Conservation (phyloP, 2,329 filamentous ascomycete species). For the Pseudocercospora eumusae region DNA sequence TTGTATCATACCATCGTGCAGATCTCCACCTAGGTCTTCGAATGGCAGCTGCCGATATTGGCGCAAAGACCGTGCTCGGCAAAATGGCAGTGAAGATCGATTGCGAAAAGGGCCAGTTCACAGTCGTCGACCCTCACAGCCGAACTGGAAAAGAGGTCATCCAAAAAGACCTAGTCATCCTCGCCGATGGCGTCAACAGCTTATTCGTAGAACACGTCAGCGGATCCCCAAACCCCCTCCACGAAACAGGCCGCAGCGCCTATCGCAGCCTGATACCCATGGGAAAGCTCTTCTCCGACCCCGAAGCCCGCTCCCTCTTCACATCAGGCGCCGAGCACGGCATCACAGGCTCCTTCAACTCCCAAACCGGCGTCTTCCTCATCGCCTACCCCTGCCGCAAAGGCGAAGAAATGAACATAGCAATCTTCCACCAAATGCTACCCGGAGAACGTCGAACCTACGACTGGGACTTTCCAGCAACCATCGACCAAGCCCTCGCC, state of each 20-base stretch:
- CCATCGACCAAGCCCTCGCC: conserved; percentile 15
- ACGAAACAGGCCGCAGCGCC: conserved; percentile 16
- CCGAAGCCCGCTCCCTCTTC: conserved; percentile 11
- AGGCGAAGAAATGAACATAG: conserved; percentile 18
- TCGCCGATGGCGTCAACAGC: conserved; percentile 18
- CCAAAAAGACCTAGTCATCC: conserved; percentile 15
- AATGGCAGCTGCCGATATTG: conserved; percentile 8
- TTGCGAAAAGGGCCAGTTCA: conserved; percentile 11
- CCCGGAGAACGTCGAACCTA: conserved; percentile 10
- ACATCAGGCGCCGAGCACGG: conserved; percentile 6
- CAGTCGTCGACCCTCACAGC: conserved; percentile 10
- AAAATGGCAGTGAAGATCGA: conserved; percentile 18
- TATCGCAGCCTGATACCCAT: conserved; percentile 18
- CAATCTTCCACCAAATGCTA: conserved; percentile 14
- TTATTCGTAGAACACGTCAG: conserved; percentile 18
- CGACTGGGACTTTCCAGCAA: conserved; percentile 19
- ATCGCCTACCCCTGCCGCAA: conserved; percentile 19
- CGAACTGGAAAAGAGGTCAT: conserved; percentile 10
- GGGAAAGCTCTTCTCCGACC: conserved; percentile 9
- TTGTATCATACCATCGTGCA: conserved; percentile 16
- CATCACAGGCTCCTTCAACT: conserved; percentile 12
- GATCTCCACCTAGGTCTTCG: conserved; percentile 17
- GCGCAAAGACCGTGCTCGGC: conserved; percentile 14
- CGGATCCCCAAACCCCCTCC: not conserved
- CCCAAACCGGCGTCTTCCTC: conserved; percentile 16